phyloP scores from a whole-genome alignment of 2,329 filamentous ascomycete species.

The Aspergillus ochraceoroseus region DNA sequence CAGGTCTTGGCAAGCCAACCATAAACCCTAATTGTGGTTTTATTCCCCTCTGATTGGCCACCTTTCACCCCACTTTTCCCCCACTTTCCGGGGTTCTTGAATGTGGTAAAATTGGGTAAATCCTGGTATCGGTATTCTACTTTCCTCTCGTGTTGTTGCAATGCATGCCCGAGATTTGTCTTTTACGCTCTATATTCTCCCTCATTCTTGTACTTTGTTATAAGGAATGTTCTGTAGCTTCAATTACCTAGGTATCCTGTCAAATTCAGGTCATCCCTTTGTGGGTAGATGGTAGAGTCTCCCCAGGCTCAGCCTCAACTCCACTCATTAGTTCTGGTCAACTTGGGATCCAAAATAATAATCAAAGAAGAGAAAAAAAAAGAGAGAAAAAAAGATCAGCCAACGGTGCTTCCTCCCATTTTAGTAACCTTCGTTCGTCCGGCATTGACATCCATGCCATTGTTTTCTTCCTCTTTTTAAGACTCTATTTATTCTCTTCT shows the following conservation, averaged over 20 bases:
- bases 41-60: conserved; percentile 3
- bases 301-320: too few species aligned
- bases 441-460: conserved; percentile 6
- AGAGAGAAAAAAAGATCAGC: conserved; percentile 16
- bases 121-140: conserved; percentile 1
- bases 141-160: not conserved
- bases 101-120: not conserved
- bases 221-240: too few species aligned
- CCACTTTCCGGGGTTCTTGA: conserved; percentile 8
- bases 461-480: too few species aligned
- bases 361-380: conserved; percentile 9
- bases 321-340: too few species aligned
- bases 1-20: too few species aligned
- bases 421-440: conserved; percentile 18
- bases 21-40: conserved; percentile 6
- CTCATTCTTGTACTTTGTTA: too few species aligned
- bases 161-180: too few species aligned
- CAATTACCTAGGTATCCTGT: too few species aligned
- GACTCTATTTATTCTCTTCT: conserved; percentile 14
- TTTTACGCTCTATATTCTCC: too few species aligned
- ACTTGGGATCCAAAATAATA: conserved; percentile 9
- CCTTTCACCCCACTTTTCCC: not conserved
- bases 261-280: too few species aligned
- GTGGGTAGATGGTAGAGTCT: too few species aligned
- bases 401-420: conserved; percentile 22